These are phyloP conservation scores for Yarrowia keelungensis DNA, from an alignment of 805 yeast genomes.

Conservation along the genomic window DNA sequence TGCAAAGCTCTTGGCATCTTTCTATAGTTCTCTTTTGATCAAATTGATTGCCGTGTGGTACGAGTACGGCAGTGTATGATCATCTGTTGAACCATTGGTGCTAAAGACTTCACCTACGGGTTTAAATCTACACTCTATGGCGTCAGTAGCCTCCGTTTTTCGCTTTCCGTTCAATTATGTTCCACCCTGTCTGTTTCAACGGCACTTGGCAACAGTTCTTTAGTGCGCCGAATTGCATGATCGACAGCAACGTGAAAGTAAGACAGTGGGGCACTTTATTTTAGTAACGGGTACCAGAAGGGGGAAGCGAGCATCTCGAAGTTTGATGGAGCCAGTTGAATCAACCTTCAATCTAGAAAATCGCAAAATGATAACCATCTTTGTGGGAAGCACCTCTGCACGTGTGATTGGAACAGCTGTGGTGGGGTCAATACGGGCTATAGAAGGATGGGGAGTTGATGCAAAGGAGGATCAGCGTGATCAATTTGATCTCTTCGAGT, in stretches of 20 bases:
- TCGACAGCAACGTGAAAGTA: conserved; percentile 8
- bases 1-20: not conserved
- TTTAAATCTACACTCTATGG: no score
- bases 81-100: no score
- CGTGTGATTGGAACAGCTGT: not conserved
- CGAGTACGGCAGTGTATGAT: no score
- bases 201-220: conserved; percentile 28
- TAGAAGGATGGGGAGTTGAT: not conserved
- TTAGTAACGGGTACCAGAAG: not conserved
- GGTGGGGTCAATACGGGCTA: not conserved
- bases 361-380: not conserved
- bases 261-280: conserved; percentile 6
- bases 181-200: not conserved
- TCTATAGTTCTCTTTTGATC: no score
- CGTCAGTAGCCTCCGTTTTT: no score
- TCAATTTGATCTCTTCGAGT: not conserved
- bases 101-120: no score
- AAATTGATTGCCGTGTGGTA: no score
- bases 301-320: not conserved
- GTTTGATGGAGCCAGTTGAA: no score
- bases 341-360: not conserved
- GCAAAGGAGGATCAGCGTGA: not conserved
- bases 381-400: not conserved
- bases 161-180: not conserved
- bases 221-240: not conserved